phyloP scores from a whole-genome alignment of 2,329 filamentous ascomycete genomes.

The Alternaria sp. region DNA sequence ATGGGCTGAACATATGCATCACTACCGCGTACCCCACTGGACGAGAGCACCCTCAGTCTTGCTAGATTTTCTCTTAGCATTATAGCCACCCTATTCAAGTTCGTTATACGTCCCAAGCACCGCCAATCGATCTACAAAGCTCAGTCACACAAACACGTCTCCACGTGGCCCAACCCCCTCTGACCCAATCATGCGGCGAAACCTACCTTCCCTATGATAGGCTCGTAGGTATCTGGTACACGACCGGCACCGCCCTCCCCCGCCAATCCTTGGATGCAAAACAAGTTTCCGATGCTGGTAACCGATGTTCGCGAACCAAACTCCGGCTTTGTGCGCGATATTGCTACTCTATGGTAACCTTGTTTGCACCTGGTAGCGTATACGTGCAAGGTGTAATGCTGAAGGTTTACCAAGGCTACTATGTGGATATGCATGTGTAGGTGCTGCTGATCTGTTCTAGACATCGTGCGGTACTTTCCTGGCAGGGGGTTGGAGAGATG shows the following conservation, averaged over 20 bases:
- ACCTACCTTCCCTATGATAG: not conserved
- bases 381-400: no score
- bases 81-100: not conserved
- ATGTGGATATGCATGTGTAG: not conserved
- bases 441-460: not conserved
- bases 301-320: constrained; percentile 9
- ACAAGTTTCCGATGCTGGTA: not conserved
- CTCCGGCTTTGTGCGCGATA: not conserved
- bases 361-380: not conserved
- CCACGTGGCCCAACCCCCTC: not conserved
- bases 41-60: not conserved
- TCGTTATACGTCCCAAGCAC: not conserved
- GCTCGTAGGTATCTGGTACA: not conserved
- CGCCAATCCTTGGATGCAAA: not conserved
- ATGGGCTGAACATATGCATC: not conserved
- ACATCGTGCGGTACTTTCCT: not conserved
- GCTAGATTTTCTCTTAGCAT: not conserved
- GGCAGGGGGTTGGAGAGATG: not conserved
- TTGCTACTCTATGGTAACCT: not conserved
- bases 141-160: not conserved
- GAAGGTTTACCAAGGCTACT: not conserved
- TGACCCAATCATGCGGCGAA: not conserved
- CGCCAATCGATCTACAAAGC: not conserved
- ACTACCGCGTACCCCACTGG: not conserved
- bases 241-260: not conserved